A percentile compares a stretch with the other conserved stretches of the same genome.
phyloP scores from a whole-genome alignment of 805 yeast genomes.

The Saccharomycopsis synnaedendra region DNA sequence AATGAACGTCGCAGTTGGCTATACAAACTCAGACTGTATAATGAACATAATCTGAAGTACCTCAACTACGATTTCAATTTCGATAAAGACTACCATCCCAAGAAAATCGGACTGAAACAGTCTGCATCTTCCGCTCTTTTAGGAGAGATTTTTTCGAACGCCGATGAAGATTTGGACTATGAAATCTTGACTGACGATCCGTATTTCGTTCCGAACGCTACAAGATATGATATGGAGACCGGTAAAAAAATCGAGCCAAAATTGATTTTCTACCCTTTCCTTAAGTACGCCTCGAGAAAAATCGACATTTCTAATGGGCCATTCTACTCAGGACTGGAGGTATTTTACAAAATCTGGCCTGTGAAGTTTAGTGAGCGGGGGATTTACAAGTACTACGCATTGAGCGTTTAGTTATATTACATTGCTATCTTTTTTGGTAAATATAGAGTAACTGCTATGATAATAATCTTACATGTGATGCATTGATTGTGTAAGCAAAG shows the following conservation, averaged over 20 bases:
- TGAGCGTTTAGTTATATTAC: slow-evolving; percentile 25
- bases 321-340: slow-evolving; percentile 26
- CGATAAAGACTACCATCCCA: slow-evolving; percentile 14
- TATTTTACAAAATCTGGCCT: slow-evolving; percentile 35
- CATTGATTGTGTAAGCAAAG: too few species aligned
- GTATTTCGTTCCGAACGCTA: slow-evolving; percentile 13
- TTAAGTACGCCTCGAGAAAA: slow-evolving; percentile 42
- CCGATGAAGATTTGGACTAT: slow-evolving; percentile 12
- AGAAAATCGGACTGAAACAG: background rate
- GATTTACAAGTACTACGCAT: slow-evolving; percentile 44
- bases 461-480: too few species aligned
- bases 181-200: slow-evolving; percentile 16
- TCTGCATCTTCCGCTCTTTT: background rate
- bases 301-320: slow-evolving; percentile 45
- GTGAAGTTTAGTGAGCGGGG: slow-evolving; percentile 39
- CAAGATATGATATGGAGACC: slow-evolving; percentile 36
- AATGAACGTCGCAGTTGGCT: slow-evolving; percentile 49
- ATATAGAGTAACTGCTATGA: too few species aligned
- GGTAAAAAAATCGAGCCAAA: slow-evolving; percentile 39
- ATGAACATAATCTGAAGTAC: slow-evolving; percentile 8
- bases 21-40: slow-evolving; percentile 25
- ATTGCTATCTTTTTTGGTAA: slow-evolving; percentile 17
- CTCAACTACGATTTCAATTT: slow-evolving; percentile 28
- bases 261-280: slow-evolving; percentile 34
- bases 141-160: background rate